Evolutionary conservation across 2,329 filamentous ascomycete species (phyloP).

Genomic region (Penicillium oxalicum): DNA sequence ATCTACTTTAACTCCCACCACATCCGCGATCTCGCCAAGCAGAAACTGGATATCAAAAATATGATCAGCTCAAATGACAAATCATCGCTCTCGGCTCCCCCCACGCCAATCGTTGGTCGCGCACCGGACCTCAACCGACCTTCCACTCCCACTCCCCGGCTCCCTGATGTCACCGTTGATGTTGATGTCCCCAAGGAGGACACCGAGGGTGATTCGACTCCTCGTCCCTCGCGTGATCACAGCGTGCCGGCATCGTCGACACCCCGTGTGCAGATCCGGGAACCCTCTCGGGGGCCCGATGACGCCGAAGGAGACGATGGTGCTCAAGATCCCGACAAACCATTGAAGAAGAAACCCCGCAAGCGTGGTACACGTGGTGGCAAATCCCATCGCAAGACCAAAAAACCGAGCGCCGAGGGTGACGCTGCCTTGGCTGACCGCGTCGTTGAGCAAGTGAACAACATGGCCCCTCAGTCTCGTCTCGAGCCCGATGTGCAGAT

Average conservation of each 20-base stretch:
- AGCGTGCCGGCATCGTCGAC: constrained; percentile 22
- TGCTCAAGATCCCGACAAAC: constrained; percentile 39
- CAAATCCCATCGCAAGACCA: constrained; percentile 54
- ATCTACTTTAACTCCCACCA: constrained; percentile 40
- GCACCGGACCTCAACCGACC: constrained; percentile 24
- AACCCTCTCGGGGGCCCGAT: constrained; percentile 32
- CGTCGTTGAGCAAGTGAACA: constrained; percentile 53
- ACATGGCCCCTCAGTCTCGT: constrained; percentile 36
- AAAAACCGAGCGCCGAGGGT: constrained; percentile 49
- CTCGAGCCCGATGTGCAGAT: constrained; percentile 58
- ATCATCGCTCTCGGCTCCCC: constrained; percentile 32
- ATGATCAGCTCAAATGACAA: constrained; percentile 38
- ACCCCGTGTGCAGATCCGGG: constrained; percentile 37
- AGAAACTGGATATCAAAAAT: constrained; percentile 42
- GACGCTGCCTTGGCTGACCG: constrained; percentile 55
- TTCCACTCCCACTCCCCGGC: constrained; percentile 16
- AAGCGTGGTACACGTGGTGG: constrained; percentile 64
- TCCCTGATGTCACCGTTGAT: constrained; percentile 29
- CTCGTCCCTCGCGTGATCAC: constrained; percentile 22
- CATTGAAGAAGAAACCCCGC: constrained; percentile 60
- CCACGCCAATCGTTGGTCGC: constrained; percentile 31
- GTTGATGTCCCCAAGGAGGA: constrained; percentile 21
- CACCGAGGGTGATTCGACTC: constrained; percentile 24
- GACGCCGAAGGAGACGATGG: constrained; percentile 21
- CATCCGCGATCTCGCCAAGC: constrained; percentile 37